Evolutionary conservation across 2,329 filamentous ascomycete species (phyloP), one percentile per base, ranked within the genome.

Genomic region (Trichoderma sp.): DNA sequence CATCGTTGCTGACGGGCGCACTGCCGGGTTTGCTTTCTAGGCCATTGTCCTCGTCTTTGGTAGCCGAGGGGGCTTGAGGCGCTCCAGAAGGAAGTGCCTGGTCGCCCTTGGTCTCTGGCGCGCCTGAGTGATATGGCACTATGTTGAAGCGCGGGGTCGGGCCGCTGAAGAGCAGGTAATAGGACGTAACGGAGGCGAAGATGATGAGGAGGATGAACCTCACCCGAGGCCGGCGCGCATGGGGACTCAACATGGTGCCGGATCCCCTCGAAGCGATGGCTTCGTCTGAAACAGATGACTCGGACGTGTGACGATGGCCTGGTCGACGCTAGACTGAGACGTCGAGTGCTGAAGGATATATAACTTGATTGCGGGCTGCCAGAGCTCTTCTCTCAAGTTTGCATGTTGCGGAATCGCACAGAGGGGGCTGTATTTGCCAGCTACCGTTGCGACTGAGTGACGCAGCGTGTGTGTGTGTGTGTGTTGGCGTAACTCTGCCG

Each of bases 161-260:
- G 21, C 73, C 74, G 66, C 76, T 78, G 64, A 81, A 76, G 21
- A 81, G 67, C 50, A 82, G 68, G 69, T 78, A 80, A 69, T 82
- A 83, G 41, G 80, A 74, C n/a, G 77, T 74, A 21, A 78, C 68
- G 43, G 77, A 71, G 34, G 77, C 78, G 24, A 82, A 65, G 39
- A 74, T 73, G 26, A 81, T 71, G 43, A 82, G 68, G 10, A 82
- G 68, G 34, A 83, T 68, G 45, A 77, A 74, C 71, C 76, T 79
- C 62, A 80, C 78, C 66, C 80, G 75, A 52, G 79, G 73, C 63
- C 79, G 73, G 64, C 73, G 68, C 34, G 66, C 69, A 51, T 73
- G 69, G 43, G 72, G 69, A 45, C 72, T 72, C 67, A 77, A 72
- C 72, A 76, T 76, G 66, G 76, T 78, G 64, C 67, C 68, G 34